Evolutionary conservation across 176 grass and related monocot species (phyloP), one percentile per base, ranked within the genome.

Genomic region (Phoenix dactylifera): DNA sequence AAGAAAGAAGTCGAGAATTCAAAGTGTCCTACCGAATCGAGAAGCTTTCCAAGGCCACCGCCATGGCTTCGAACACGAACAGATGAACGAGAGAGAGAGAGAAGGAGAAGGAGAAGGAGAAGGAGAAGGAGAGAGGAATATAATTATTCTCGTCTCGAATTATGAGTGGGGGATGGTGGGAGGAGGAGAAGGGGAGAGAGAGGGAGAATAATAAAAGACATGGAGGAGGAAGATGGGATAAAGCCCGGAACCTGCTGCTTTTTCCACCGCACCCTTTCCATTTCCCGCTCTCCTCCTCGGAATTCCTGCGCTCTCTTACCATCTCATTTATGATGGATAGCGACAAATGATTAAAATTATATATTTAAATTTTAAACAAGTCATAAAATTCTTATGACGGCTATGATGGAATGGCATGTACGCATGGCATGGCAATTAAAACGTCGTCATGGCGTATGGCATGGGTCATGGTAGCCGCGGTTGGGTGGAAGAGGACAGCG

Each of bases 201-300:
- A 3, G 35, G 3, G 10, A 9, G 35, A 44, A 44, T 44, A 14
- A 44, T 44, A 44, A 44, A 44, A 0, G 35, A 44, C 20, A 20
- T 20, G 35, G 35, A 14, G 35, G 35, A 3, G 10, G 35, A 44
- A 2, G 32, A 35, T 35, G 32, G 35, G 35, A 44, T 44, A 44
- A 44, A 44, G 35, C 35, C 35, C 35, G 35, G 9, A 44, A 44
- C 35, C 35, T 7, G 35, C 0, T 44, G 35, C 35, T 12, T 44
- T 44, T 44, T 44, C 35, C 35, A 12, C 35, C 35, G 12, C 14
- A 0, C 35, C 35, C 22, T 49, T 25, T 58, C 25, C 12, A 65
- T 64, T 75, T 75, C 72, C 72, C 72, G 72, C 72, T 71, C 54
- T 60, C 7, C 5, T 29, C 72, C 63, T 75, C 72, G 72, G 55